phyloP scores from a whole-genome alignment of 768 basidiomycete species.

The Russula foetens region DNA sequence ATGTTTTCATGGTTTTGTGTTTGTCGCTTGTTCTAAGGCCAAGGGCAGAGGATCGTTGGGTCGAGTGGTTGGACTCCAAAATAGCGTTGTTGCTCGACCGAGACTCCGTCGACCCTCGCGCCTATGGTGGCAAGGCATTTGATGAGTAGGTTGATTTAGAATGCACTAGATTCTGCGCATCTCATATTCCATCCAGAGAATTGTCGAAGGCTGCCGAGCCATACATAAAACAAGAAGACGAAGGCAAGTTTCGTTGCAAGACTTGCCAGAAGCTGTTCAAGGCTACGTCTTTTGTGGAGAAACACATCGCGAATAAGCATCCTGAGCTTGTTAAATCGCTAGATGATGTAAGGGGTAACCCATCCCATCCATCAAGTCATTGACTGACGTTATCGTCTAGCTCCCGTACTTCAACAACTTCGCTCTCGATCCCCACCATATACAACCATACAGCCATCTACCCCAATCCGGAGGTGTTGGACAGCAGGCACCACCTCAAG shows the following conservation, averaged over 20 bases:
- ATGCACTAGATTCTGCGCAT: background rate
- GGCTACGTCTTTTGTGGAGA: slow-evolving; percentile 93
- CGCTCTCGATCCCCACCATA: slow-evolving; percentile 89
- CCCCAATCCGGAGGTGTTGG: slow-evolving; percentile 58
- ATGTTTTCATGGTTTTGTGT: slow-evolving; percentile 24
- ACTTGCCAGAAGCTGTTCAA: slow-evolving; percentile 97
- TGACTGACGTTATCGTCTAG: slow-evolving; percentile 34
- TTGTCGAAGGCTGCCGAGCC: slow-evolving; percentile 70
- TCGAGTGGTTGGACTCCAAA: slow-evolving; percentile 84
- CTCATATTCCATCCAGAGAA: slow-evolving; percentile 46
- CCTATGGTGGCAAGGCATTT: slow-evolving; percentile 82
- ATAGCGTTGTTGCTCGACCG: slow-evolving; percentile 72
- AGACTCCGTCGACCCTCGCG: slow-evolving; percentile 73
- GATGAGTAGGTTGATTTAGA: slow-evolving; percentile 61
- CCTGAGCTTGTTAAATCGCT: slow-evolving; percentile 74
- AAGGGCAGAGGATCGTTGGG: slow-evolving; percentile 73
- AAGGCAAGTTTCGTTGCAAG: slow-evolving; percentile 95
- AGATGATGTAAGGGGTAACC: slow-evolving; percentile 62
- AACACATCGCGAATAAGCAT: slow-evolving; percentile 95
- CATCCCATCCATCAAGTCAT: background rate
- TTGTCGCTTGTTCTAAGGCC: slow-evolving; percentile 11
- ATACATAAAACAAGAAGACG: slow-evolving; percentile 89
- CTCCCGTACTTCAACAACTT: slow-evolving; percentile 92
- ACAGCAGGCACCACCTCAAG: slow-evolving; percentile 74
- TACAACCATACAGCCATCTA: slow-evolving; percentile 77